Base-by-base conservation (phyloP, 331 rosid species). In the Telfairia occidentalis region DNA sequence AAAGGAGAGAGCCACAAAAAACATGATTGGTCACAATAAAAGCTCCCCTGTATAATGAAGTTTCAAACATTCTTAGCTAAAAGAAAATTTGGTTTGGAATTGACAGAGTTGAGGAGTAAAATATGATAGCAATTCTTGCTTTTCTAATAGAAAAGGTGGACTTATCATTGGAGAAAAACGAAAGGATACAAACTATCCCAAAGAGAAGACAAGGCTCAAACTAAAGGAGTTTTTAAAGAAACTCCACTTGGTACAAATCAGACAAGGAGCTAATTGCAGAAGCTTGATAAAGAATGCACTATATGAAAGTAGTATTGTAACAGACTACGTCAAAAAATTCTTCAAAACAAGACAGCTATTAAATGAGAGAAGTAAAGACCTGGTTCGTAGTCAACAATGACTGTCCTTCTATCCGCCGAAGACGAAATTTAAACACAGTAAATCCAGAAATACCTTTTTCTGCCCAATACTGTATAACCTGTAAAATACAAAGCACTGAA, bases 401-500 rank as follows among this genome's bases (percentile, higher is more conserved):
- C 76, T 95, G 99, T 74, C 92, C 97, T 40, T 87, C 96, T 18
- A 89, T 79, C 76, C 99, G 93, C 89, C 81, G 85, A 60, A 95
- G 90, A 67, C 96, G 86, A 86, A 71, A 95, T 86, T 95, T 95
- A 46, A 58, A 95, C 38, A 95, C 96, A 6, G 96, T 95, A 83
- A 85, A 95, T 48, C 99, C 99, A 78, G 99, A 89, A 72, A 90
- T 73, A 81, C 99, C 99, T 84, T 92, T 90, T 71, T 92, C 99
- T 24, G 90, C 93, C 99, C 99, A 92, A 82, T 85, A 87, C 19
- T 83, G 71, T 66, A 84, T 90, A 79, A 95, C 99, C 98, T 95
- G 83, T 49, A 81, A 82, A 73, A 26, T 59, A 65, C 66, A 50
- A 48, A n/a, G 50, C 42, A 52, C 49, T 9, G 32, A 10, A 52